Base-by-base conservation (phyloP, 2,329 filamentous ascomycete species). In the Scopulariopsis brevicaulis region DNA sequence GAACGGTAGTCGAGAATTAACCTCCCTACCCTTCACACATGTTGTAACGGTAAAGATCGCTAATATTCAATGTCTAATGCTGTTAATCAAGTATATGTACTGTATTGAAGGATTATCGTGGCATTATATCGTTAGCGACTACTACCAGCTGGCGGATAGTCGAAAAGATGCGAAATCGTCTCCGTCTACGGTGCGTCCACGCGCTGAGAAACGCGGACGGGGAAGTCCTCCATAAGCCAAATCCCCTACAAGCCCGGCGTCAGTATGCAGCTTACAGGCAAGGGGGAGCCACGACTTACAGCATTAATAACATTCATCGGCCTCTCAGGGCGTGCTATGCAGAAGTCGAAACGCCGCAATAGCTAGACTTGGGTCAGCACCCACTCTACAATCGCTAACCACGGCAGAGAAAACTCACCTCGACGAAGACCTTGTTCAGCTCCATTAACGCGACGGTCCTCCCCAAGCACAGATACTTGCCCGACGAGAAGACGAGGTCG, bases 381-480 rank as follows among this genome's bases (percentile, higher is more conserved):
- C 24, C 11, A 24, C n/a, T 10, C 32, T 3, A 24, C 12, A 10
- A 22, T 25, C n/a, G 12, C 4, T 8, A 37, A 15, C 22, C 14
- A 8, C 8, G 32, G 22, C 10, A n/a, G 24, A 55, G 20, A 6
- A 43, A 20, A 46, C 35, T 43, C 15, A 76, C 73, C 70, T 75
- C 72, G 40, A 73, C 70, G 59, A 75, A 65, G 2, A 71, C 63
- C 64, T 77, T 77, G 60, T 73, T 70, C 57, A 77, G 59, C 64
- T 77, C 74, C 60, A 77, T 69, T 58, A 72, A 62, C 11, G 74
- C 74, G 54, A 77, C 70, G 22, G 69, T 67, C 63, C 71, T 74
- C 6, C 77, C 77, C n/a, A 79, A 64, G 60, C 77, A 78, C 62
- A 68, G 64, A 59, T 68, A 74, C 53, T 68, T 70, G 5, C 76